phyloP scores from a whole-genome alignment of 768 basidiomycete species.

The Paxillus rubicundulus region DNA sequence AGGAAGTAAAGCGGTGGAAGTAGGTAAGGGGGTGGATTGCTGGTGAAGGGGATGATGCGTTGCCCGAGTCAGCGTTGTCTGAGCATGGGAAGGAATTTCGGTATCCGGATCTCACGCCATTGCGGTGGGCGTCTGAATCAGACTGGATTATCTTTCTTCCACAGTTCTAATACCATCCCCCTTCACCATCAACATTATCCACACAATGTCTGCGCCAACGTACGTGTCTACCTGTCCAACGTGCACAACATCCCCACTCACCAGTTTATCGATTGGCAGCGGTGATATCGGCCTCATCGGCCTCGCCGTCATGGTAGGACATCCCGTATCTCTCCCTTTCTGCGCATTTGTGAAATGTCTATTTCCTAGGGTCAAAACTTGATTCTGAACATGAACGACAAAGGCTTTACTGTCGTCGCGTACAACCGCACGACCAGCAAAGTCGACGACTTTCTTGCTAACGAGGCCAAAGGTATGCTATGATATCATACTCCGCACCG shows the following conservation, averaged over 20 bases:
- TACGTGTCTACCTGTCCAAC: conserved; percentile 37
- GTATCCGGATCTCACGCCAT: conserved; percentile 21
- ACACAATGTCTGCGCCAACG: conserved; percentile 46
- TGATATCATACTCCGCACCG: conserved; percentile 25
- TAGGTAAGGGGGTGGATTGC: neutral
- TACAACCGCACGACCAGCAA: conserved; percentile 98
- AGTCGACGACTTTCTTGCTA: conserved; percentile 91
- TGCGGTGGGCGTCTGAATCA: conserved; percentile 18
- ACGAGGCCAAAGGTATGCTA: conserved; percentile 92
- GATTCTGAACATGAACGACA: conserved; percentile 99
- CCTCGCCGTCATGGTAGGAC: conserved; percentile 93
- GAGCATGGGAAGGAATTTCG: conserved; percentile 17
- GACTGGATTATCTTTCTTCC: conserved; percentile 26
- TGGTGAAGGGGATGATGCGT: no score
- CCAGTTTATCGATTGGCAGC: conserved; percentile 41
- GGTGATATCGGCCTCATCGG: conserved; percentile 99
- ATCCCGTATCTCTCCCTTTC: conserved; percentile 12
- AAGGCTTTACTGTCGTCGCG: conserved; percentile 95
- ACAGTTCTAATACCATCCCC: conserved; percentile 33
- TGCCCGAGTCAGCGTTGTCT: conserved; percentile 1
- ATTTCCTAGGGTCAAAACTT: conserved; percentile 83
- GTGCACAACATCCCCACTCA: conserved; percentile 19
- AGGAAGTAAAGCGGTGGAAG: neutral
- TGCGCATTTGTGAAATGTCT: conserved; percentile 7
- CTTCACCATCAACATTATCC: conserved; percentile 31